Evolutionary conservation across 2,329 filamentous ascomycete genomes (phyloP), one percentile per base, ranked within the genome.

Genomic region (Sclerotinia trifoliorum): DNA sequence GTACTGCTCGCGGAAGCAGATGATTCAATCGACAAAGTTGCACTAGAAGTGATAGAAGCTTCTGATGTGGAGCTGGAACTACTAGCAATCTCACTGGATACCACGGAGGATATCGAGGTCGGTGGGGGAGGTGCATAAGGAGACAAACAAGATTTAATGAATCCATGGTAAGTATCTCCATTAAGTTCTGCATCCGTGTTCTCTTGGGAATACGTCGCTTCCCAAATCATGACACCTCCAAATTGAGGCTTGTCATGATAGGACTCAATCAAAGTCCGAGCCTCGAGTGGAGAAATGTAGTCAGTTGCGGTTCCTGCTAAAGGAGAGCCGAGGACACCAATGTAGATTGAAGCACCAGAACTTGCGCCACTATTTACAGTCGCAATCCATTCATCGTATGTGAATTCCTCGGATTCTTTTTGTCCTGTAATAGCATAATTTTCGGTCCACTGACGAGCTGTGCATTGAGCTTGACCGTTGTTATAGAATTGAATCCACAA

Each of bases 401-500:
- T 76, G 61, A 77, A 74, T 17, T 64, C 68, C 32, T 55, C 24
- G 3, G 32, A 58, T 7, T 52, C 21, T 26, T 52, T 11, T 35
- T 39, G 21, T 13, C 54, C 48, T 29, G 46, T 67, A 19, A 44
- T 32, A 64, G 48, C 56, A 39, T 52, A 54, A 15, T 65, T 65
- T 15, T 26, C 48, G 3, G 71, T 67, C 61, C 68, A 77, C 51
- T 72, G 70, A 29, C 74, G 71, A 48, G 75, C 76, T 49, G 70
- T 72, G 52, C 77, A 78, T 61, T 58, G 52, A n/a, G 65, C 51
- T 15, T 52, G 48, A 10, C 56, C 67, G 35, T 75, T 77, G 71
- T 78, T 77, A 67, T 78, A 78, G 56, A 76, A 78, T 60, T 78
- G 77, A 52, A 77, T 73, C 69, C 71, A 78, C 5, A 78, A 65